Conservation (phyloP, 345 rosid species). For the Euphorbia tirucalli region DNA sequence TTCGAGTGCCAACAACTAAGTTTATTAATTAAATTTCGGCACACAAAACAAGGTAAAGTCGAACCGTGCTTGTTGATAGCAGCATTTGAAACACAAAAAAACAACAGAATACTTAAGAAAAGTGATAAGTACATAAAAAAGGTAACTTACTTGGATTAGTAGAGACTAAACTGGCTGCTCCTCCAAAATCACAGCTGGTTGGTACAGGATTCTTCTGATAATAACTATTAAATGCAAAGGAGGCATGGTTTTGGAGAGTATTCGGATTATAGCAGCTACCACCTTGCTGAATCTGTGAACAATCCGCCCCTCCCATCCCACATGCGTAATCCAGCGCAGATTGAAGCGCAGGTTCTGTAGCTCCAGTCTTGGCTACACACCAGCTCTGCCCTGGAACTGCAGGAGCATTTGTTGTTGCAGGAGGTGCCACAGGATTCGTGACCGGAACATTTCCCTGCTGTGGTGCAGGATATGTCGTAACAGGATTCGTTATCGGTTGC, state of each 20-base stretch:
- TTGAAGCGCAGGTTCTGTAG: constrained; percentile 51
- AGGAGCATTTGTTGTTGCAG: constrained; percentile 60
- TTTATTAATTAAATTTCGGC: too few relatives aligned
- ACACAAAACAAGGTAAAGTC: too few relatives aligned
- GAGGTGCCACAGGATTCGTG: constrained; percentile 50
- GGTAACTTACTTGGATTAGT: constrained; percentile 76
- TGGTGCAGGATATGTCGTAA: constrained; percentile 61
- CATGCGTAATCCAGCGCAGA: constrained; percentile 89
- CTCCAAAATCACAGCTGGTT: constrained; percentile 89
- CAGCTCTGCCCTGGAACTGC: constrained; percentile 74
- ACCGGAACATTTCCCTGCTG: constrained; percentile 46
- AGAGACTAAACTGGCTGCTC: constrained; percentile 54
- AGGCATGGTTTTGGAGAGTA: constrained; percentile 76
- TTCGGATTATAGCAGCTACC: constrained; percentile 75
- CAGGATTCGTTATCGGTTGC: constrained; percentile 64
- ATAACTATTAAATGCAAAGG: constrained; percentile 90
- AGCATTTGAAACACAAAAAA: not conserved
- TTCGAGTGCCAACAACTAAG: too few relatives aligned
- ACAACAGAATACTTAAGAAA: not conserved
- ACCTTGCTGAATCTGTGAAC: constrained; percentile 83
- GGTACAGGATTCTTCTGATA: constrained; percentile 79
- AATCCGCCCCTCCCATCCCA: constrained; percentile 80
- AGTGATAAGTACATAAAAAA: not conserved
- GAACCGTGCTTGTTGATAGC: too few relatives aligned
- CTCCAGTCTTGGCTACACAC: constrained; percentile 84